phyloP scores from a whole-genome alignment of 2,329 filamentous ascomycete species.

The Aspergillus nomiae region DNA sequence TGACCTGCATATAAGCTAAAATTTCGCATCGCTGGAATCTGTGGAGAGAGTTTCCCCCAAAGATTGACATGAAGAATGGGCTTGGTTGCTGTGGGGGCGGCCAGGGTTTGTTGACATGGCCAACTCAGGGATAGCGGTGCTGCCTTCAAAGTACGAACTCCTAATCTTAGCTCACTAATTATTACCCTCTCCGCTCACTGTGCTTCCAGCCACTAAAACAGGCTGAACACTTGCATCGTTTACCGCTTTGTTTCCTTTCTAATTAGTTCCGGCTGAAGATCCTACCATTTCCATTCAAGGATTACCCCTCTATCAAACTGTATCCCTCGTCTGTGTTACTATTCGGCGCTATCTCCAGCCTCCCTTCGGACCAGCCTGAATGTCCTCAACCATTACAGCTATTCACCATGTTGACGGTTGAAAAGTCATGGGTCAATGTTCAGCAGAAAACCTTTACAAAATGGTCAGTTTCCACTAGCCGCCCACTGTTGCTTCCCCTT shows the following conservation, averaged over 20 bases:
- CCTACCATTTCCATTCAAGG: conserved; percentile 20
- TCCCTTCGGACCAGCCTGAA: conserved; percentile 26
- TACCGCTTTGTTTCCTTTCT: conserved; percentile 8
- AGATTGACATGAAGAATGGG: not conserved
- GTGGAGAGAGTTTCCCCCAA: not conserved
- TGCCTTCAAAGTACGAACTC: conserved; percentile 1
- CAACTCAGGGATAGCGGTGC: conserved; percentile 3
- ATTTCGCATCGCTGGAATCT: not conserved
- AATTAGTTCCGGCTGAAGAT: conserved; percentile 20
- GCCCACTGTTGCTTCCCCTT: not conserved
- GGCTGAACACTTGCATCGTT: not conserved
- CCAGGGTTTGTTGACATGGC: conserved; percentile 24
- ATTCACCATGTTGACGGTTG: conserved; percentile 50
- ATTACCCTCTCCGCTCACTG: conserved; percentile 2
- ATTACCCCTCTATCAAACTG: conserved; percentile 12
- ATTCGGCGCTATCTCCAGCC: not conserved
- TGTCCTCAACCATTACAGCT: conserved; percentile 27
- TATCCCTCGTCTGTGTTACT: conserved; percentile 4
- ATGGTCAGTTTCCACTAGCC: conserved; percentile 60
- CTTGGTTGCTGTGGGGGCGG: conserved; percentile 27
- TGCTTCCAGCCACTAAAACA: conserved; percentile 1
- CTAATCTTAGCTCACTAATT: conserved; percentile 2
- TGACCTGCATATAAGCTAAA: not conserved
- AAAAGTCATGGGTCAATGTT: conserved; percentile 71
- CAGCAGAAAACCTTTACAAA: conserved; percentile 99